These are phyloP conservation scores for Ceratocystis harringtonii DNA, from an alignment of 2,329 filamentous ascomycete species.

Conservation along the genomic window DNA sequence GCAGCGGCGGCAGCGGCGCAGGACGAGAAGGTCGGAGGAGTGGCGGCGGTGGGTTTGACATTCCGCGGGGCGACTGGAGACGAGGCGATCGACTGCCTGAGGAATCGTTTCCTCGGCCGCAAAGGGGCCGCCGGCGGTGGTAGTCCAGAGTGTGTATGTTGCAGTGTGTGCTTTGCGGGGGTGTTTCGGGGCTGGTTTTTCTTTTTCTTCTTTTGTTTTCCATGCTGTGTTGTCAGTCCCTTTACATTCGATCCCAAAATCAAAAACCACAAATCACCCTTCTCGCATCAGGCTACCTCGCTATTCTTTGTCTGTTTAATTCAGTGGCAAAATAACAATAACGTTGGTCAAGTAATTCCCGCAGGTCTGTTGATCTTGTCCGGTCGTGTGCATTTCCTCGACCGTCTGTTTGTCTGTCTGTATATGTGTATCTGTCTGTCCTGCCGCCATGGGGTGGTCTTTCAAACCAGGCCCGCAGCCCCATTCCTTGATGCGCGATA, in stretches of 20 bases:
- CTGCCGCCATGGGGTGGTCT: too few species aligned
- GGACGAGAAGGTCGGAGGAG: slow-evolving; percentile 20
- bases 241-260: too few species aligned
- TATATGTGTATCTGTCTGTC: slow-evolving; percentile 2
- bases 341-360: slow-evolving; percentile 1
- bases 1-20: slow-evolving; percentile 2
- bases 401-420: slow-evolving; percentile 8
- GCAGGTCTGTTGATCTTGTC: not conserved
- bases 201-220: not conserved
- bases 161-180: not conserved
- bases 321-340: not conserved
- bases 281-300: not conserved
- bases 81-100: slow-evolving; percentile 22
- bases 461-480: too few species aligned
- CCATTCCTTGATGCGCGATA: not conserved
- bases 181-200: not conserved
- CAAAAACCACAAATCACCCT: not conserved
- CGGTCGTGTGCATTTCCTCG: not conserved
- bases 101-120: not conserved
- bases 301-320: not conserved
- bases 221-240: not conserved
- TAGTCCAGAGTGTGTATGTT: not conserved
- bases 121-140: not conserved
- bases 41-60: slow-evolving; percentile 20
- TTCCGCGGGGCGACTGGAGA: slow-evolving; percentile 21